Conservation (phyloP, 2,329 filamentous ascomycete species). For the Phyllosticta citrichinensis region DNA sequence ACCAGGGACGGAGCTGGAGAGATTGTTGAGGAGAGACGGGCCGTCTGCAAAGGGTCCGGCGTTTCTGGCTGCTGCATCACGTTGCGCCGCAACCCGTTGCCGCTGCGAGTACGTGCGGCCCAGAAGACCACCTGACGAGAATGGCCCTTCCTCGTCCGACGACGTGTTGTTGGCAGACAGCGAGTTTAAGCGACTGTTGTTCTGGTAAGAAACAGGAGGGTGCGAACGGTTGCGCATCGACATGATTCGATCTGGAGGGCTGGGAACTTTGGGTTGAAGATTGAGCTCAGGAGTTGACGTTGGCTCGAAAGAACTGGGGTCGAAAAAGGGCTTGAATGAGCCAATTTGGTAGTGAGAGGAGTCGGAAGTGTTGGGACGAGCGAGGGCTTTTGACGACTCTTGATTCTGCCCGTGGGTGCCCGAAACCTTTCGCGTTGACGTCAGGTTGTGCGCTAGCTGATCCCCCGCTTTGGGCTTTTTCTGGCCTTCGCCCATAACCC, state of each 20-base stretch:
- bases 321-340: constrained; percentile 57
- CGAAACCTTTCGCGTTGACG: constrained; percentile 15
- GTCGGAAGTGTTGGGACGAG: constrained; percentile 26
- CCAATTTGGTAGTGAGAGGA: constrained; percentile 52
- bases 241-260: constrained; percentile 20
- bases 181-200: not conserved
- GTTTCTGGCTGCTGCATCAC: constrained; percentile 23
- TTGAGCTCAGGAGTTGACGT: constrained; percentile 38
- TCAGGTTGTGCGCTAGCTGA: constrained; percentile 8
- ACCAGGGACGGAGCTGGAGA: constrained; percentile 8
- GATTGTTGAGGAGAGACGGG: constrained; percentile 45
- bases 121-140: constrained; percentile 37
- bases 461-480: constrained; percentile 22
- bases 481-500: constrained; percentile 52
- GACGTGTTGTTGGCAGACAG: constrained; percentile 7
- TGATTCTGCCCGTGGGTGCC: constrained; percentile 15
- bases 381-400: constrained; percentile 13
- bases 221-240: constrained; percentile 27
- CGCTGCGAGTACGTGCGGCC: constrained; percentile 41
- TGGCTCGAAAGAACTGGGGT: constrained; percentile 36
- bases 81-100: constrained; percentile 29
- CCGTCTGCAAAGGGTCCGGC: constrained; percentile 45
- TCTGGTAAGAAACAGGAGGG: constrained; percentile 18
- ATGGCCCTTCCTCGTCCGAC: constrained; percentile 29
- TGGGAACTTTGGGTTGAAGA: not conserved